phyloP scores from a whole-genome alignment of 1,139 yeast genomes.

The Yamadazyma atlantica region DNA sequence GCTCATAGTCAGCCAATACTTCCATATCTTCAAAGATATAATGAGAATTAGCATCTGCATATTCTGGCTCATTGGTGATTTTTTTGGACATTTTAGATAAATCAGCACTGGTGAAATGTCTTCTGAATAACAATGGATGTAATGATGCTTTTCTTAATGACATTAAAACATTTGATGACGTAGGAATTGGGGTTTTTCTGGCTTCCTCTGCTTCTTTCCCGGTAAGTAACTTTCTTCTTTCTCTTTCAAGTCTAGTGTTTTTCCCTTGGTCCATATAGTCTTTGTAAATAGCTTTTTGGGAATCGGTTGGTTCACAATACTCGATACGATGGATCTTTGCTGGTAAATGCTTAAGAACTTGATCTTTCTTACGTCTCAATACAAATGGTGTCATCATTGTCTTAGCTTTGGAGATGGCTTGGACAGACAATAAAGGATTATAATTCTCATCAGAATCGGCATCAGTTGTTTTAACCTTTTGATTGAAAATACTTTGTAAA shows the following conservation, averaged over 20 bases:
- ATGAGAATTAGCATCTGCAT: slow-evolving; percentile 67
- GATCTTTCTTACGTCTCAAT: slow-evolving; percentile 85
- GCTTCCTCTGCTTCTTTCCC: slow-evolving; percentile 40
- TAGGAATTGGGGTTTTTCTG: slow-evolving; percentile 33
- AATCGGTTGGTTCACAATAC: slow-evolving; percentile 59
- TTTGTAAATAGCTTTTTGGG: slow-evolving; percentile 63
- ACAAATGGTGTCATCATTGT: slow-evolving; percentile 99
- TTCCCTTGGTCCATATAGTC: slow-evolving; percentile 50
- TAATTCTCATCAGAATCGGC: slow-evolving; percentile 45
- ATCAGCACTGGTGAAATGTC: slow-evolving; percentile 51
- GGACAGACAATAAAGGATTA: slow-evolving; percentile 83
- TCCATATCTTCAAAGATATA: slow-evolving; percentile 91
- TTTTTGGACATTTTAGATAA: slow-evolving; percentile 68
- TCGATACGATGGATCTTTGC: slow-evolving; percentile 64
- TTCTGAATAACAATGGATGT: slow-evolving; percentile 73
- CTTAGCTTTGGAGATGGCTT: slow-evolving; percentile 89
- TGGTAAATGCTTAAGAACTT: slow-evolving; percentile 87
- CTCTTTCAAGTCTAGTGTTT: slow-evolving; percentile 49
- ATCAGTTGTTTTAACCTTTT: slow-evolving; percentile 67
- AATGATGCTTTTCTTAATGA: slow-evolving; percentile 69
- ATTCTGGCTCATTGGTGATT: slow-evolving; percentile 80
- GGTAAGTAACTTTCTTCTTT: slow-evolving; percentile 43
- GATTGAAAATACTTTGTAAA: slow-evolving; percentile 77
- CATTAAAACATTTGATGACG: slow-evolving; percentile 63
- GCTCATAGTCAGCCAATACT: slow-evolving; percentile 92